Percentiles rank a stretch among this genome's conserved stretches.
phyloP scores from a whole-genome alignment of 73 alveolate species.

The Uronychia setigera region DNA sequence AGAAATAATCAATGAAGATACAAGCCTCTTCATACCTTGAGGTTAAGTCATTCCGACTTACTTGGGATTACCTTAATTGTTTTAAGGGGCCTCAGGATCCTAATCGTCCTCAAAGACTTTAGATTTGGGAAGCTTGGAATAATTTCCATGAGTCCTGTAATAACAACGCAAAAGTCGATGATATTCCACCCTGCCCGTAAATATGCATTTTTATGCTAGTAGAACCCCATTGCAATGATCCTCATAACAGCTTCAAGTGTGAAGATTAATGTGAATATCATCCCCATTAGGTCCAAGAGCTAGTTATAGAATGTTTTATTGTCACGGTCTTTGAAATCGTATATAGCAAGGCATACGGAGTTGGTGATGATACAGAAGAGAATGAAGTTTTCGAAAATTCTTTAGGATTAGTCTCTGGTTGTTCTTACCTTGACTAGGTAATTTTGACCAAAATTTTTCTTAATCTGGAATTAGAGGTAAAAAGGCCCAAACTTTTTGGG shows the following conservation, averaged over 20 bases:
- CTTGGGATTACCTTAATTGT: too few species aligned
- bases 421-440: too few species aligned
- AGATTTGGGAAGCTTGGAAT: slow-evolving; percentile 36
- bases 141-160: slow-evolving; percentile 74
- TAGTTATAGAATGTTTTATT: slow-evolving; percentile 2
- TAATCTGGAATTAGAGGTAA: too few species aligned
- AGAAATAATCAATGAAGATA: too few species aligned
- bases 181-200: slow-evolving; percentile 77
- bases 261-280: slow-evolving; percentile 42
- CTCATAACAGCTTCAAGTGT: slow-evolving; percentile 59
- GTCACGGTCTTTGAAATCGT: slow-evolving; percentile 15
- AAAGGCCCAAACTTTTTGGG: too few species aligned
- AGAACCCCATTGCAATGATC: slow-evolving; percentile 67
- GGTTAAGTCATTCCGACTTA: too few species aligned
- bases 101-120: too few species aligned
- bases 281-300: slow-evolving; percentile 13
- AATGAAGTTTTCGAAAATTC: slow-evolving; percentile 25
- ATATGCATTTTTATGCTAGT: slow-evolving; percentile 38
- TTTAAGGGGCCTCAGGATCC: too few species aligned
- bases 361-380: background rate
- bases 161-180: slow-evolving; percentile 69
- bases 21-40: too few species aligned
- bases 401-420: too few species aligned
- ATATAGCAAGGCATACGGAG: slow-evolving; percentile 20
- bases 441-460: too few species aligned